These are phyloP conservation scores for Salix arbutifolia DNA, from an alignment of 345 rosid species.

Conservation along the genomic window DNA sequence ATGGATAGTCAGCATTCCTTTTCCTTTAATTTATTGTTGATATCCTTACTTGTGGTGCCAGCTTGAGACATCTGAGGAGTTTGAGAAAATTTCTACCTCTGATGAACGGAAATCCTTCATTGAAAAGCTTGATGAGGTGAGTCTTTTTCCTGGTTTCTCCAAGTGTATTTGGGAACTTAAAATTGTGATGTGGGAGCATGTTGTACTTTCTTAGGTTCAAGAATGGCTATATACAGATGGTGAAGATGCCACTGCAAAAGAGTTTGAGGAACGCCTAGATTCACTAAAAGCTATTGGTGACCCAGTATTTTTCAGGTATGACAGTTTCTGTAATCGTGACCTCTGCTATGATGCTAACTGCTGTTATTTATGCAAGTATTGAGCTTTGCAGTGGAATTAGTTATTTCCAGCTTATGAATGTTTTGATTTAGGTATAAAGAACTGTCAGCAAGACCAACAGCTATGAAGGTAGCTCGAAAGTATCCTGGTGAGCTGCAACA, in stretches of 20 bases:
- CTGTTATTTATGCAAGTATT: not conserved
- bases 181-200: constrained; percentile 3
- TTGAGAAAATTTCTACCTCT: constrained; percentile 61
- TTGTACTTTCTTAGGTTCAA: constrained; percentile 61
- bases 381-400: not conserved
- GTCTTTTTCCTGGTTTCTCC: constrained; percentile 4
- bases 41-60: constrained; percentile 28
- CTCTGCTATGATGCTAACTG: not conserved
- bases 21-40: constrained; percentile 1
- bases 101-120: constrained; percentile 77
- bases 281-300: constrained; percentile 66
- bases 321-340: not conserved
- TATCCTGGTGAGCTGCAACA: constrained; percentile 63
- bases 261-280: constrained; percentile 67
- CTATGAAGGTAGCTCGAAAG: constrained; percentile 52
- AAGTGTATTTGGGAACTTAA: not conserved
- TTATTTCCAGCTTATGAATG: not conserved
- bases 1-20: not conserved
- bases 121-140: constrained; percentile 87
- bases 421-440: constrained; percentile 57
- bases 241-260: constrained; percentile 77
- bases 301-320: constrained; percentile 76
- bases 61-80: constrained; percentile 72
- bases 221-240: constrained; percentile 98
- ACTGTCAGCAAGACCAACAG: constrained; percentile 75